phyloP scores from a whole-genome alignment of 2,329 filamentous ascomycete genomes.

The Sclerotinia sclerotiorum region DNA sequence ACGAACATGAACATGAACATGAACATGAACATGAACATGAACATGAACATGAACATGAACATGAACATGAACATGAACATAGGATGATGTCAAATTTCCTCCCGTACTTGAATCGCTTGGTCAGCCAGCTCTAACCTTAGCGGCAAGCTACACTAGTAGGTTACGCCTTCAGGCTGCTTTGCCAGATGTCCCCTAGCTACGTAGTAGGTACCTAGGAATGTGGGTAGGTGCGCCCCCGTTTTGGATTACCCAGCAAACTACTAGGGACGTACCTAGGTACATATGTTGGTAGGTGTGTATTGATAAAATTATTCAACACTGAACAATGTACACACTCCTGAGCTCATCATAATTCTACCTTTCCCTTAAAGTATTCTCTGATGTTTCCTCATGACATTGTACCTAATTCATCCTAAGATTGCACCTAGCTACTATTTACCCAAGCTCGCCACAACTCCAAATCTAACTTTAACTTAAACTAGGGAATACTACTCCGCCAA shows the following conservation, averaged over 20 bases:
- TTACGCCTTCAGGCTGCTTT: not conserved
- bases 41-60: not conserved
- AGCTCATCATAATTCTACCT: not conserved
- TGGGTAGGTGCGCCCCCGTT: too few species aligned
- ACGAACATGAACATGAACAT: not conserved
- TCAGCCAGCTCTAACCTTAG: not conserved
- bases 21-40: too few species aligned
- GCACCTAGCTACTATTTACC: not conserved
- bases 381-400: not conserved
- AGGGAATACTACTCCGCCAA: not conserved
- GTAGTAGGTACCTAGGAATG: too few species aligned
- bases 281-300: too few species aligned
- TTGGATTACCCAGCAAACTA: too few species aligned
- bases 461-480: not conserved
- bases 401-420: not conserved
- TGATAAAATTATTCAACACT: too few species aligned
- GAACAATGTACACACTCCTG: not conserved
- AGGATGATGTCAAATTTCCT: not conserved
- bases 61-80: too few species aligned
- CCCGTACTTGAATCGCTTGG: too few species aligned
- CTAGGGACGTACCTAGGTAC: too few species aligned
- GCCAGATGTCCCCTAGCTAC: too few species aligned
- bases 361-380: not conserved
- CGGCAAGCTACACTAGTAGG: not conserved
- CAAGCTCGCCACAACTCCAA: constrained; percentile 10